Evolutionary conservation across 2,329 filamentous ascomycete genomes (phyloP), one percentile per base, ranked within the genome.

Genomic region (Colletotrichum ledebouriae): DNA sequence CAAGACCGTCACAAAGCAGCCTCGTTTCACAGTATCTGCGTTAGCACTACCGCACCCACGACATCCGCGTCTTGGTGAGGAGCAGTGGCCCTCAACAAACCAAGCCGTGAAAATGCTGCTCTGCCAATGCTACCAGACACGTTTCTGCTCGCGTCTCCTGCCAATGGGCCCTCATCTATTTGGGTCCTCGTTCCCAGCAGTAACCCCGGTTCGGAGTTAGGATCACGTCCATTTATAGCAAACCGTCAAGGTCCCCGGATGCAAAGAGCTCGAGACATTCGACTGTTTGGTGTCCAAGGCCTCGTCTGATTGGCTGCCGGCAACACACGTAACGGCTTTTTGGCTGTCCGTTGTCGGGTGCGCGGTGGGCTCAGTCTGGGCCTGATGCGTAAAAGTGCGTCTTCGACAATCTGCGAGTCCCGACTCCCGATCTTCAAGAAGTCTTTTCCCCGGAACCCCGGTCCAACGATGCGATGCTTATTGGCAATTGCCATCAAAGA

Each of bases 41-140:
- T 66, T 60, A 66, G 56, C 61, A 60, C 34, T 53, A 59, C 52
- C 60, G 29, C 29, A 68, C 53, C 39, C 63, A 47, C 62, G 47
- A 47, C 47, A 20, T 47, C 47, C 59, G 29, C 29, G 25, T 29
- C 29, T 59, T 69, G 66, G 66, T 69, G 61, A 65, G 66, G 56
- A 61, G 55, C 63, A 57, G 42, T 44, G 29, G 44, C 58, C 34
- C 66, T 66, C 66, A 69, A 69, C 66, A 69, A 69, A 65, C 66
- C 39, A 33, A 37, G 66, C 66, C 65, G 55, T 56, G 49, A 60
- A 59, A 64, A 64, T 29, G 53, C 52, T 34, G 61, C 66, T 55
- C 49, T 64, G 64, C 60, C 53, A 55, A 47, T 63, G 33, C 59
- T 39, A 34, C 53, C 52, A 68, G 58, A 66, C 63, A 65, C 65